Base-by-base conservation (phyloP, 129 eudicot species). In the Chrysanthemum makinoi region DNA sequence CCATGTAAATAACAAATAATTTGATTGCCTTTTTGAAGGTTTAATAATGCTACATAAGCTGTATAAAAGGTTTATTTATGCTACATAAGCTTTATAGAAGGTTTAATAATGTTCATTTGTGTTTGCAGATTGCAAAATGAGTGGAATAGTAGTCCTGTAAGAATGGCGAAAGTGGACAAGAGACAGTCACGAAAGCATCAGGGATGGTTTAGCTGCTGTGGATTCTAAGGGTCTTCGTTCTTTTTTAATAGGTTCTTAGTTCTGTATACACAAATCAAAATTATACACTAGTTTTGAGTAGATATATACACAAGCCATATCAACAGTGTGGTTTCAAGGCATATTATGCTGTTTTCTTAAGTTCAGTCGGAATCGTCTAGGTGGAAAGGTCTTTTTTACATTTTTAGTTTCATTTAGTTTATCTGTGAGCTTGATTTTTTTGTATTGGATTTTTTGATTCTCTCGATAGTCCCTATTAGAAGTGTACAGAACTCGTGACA, bases 81-180 rank as follows among this genome's bases (percentile, higher is more conserved):
- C 35, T 30, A 30, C 35, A 30, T 69, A 16, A 18, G 51, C 50
- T 33, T n/a, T 22, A 68, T 70, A 43, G 13, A 49, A 30, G 50
- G 19, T 61, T 5, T 51, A 77, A 62, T 47, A 16, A 30, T 69
- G 14, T 3, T 60, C 6, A 24, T 53, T 59, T 24, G 53, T 69
- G 22, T 75, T 61, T 81, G 68, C 87, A 90, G 97, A 82, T 75
- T 90, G 39, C 95, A 77, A 48, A 68, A 80, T 1, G 97, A 90
- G 72, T 90, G 95, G 95, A 85, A 85, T 67, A 83, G 95, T 76
- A 90, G 97, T 77, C 97, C 97, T 0, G 87, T 85, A 54, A 83
- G 97, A 72, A 90, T 90, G 97, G 91, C 76, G 8, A 87, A 83
- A 84, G 91, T 75, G 1, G 97, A 90, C 30, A 59, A 67, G 75